Base-by-base conservation (phyloP, 148 eudicot genomes). In the Amaranthus hypochondriacus region DNA sequence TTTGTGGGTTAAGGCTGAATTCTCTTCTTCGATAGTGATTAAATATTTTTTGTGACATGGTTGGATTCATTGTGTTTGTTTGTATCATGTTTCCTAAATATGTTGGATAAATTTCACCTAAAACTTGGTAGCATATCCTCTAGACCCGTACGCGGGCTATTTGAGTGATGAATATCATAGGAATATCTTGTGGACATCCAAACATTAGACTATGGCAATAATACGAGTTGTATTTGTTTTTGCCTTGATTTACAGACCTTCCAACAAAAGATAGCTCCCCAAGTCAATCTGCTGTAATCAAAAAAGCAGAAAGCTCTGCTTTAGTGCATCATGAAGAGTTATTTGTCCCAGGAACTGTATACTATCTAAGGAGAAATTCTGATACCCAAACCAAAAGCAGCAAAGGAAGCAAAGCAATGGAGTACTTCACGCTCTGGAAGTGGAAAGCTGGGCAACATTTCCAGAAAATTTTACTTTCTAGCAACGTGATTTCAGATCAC, bases 281-380 rank as follows among this genome's bases (percentile, higher is more conserved):
- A 43, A 50, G 61, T 61, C 58, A 81, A 48, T 28, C 68, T 7
- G 64, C 56, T 54, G 62, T 72, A 69, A 71, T 64, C 49, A 79
- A 56, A 71, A 77, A 81, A 47, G 76, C 80, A 64, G 83, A 68
- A 44, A 28, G 66, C 39, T 57, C 62, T 44, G 18, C 55, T 52
- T 46, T 65, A 66, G 76, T 63, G 48, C 81, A 87, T 4, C 81
- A 87, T 4, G 90, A 80, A 66, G 97, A 90, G 74, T 81, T 94
- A 74, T 91, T 87, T 82, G 89, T 91, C 13, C 98, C 98, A 8
- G 96, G 98, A 39, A 81, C 80, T 21, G 81, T 94, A 7, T 94
- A 89, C 70, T 91, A 80, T 71, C 79, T 94, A 5, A 94, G 88
- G 82, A 83, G 91, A 84, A 83, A 87, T 54, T 66, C 76, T 28